Percentiles rank a stretch among this genome's conserved stretches.
Evolutionary conservation across 2,329 filamentous ascomycete species (phyloP).

Genomic region (Ilyonectria destructans): DNA sequence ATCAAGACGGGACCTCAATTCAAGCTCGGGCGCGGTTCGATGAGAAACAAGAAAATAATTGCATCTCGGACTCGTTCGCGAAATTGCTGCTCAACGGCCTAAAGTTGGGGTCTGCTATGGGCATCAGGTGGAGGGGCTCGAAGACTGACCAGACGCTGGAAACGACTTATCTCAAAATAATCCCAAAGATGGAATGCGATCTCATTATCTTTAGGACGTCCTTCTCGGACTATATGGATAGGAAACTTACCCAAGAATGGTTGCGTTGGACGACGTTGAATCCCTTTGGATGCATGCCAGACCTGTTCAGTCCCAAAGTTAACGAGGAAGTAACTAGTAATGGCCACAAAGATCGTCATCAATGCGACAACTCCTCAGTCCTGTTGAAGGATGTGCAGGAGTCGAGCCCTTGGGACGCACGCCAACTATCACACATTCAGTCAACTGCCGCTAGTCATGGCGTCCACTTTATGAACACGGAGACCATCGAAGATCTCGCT

Average conservation of each 20-base stretch:
- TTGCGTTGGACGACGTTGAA: neutral
- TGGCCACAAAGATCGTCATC: neutral
- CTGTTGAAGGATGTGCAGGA: neutral
- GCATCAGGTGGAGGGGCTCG: neutral
- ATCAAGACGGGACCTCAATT: neutral
- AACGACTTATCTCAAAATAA: conserved; percentile 6
- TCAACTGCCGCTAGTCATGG: neutral
- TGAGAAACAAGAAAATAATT: neutral
- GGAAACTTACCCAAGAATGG: neutral
- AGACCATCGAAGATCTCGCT: neutral
- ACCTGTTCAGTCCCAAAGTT: neutral
- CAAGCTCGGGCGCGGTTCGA: conserved; percentile 9
- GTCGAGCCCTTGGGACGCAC: neutral
- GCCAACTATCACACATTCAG: neutral
- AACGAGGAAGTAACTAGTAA: neutral
- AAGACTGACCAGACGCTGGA: neutral
- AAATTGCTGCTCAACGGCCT: neutral
- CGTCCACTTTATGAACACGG: conserved; percentile 5
- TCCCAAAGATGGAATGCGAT: conserved; percentile 1
- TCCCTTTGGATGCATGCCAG: neutral
- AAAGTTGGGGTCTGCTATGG: neutral
- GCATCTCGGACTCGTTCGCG: conserved; percentile 6
- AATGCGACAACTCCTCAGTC: no score
- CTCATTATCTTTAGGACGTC: neutral
- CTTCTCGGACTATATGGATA: neutral